Conservation (phyloP, 345 rosid genomes). For the Arabis alpina region DNA sequence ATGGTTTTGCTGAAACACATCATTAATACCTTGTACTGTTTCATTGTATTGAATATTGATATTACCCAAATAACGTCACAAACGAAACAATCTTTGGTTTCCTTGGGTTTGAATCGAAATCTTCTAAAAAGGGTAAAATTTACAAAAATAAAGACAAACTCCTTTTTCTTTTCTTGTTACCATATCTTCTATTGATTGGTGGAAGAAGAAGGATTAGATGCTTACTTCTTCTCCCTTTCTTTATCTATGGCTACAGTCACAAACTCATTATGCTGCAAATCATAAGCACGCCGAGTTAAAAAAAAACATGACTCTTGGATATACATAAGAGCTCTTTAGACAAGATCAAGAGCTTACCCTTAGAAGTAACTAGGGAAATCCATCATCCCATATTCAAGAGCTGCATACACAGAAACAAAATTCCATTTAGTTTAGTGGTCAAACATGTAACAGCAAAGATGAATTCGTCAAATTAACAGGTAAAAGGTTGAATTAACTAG, state of each 20-base stretch:
- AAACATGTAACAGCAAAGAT: conserved; percentile 17
- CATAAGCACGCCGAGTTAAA: no score
- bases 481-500: neutral
- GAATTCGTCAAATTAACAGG: conserved; percentile 3
- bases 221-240: conserved; percentile 12
- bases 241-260: conserved; percentile 17
- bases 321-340: no score
- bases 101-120: conserved; percentile 4
- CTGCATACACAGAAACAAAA: conserved; percentile 33
- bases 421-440: neutral
- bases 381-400: conserved; percentile 43
- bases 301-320: no score
- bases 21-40: neutral
- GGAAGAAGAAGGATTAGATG: conserved; percentile 9
- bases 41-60: neutral
- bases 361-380: conserved; percentile 42
- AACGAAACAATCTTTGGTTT: neutral
- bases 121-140: conserved; percentile 24
- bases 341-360: conserved; percentile 17
- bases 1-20: neutral
- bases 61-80: neutral
- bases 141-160: conserved; percentile 15
- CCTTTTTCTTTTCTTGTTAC: conserved; percentile 2
- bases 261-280: conserved; percentile 30
- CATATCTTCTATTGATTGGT: conserved; percentile 24